A percentile compares a stretch with the other conserved stretches of the same genome.
phyloP scores from a whole-genome alignment of 163 green algal genomes.

The Smithsoniella earleae region DNA sequence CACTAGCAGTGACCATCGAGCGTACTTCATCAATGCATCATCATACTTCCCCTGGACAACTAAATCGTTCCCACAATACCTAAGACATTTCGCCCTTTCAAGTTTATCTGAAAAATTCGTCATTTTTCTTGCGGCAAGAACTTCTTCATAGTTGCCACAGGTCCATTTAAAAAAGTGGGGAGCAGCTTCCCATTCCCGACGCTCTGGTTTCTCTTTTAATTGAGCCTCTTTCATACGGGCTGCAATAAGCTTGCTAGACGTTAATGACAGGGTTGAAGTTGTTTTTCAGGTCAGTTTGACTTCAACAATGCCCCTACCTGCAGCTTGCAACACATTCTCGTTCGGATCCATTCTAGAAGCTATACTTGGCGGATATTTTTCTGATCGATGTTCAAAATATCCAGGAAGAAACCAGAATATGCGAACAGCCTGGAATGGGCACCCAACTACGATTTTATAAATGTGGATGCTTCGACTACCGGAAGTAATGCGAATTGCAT shows the following conservation, averaged over 20 bases:
- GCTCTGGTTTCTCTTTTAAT: background rate
- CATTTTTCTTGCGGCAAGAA: background rate
- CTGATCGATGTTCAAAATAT: no score
- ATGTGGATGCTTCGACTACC: no score
- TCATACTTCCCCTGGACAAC: background rate
- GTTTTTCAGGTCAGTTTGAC: background rate
- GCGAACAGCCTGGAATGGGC: no score
- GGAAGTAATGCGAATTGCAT: no score
- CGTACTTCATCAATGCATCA: constrained; percentile 24
- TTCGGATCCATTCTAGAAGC: no score
- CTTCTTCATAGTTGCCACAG: constrained; percentile 4
- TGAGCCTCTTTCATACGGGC: constrained; percentile 25
- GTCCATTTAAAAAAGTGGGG: constrained; percentile 28
- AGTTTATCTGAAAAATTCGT: background rate
- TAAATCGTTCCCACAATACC: background rate
- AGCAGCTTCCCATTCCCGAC: constrained; percentile 11
- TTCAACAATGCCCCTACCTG: background rate
- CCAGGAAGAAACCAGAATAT: no score
- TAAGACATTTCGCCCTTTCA: background rate
- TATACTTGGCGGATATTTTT: no score
- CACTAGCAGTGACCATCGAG: no score
- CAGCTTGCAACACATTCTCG: background rate
- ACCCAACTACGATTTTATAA: no score
- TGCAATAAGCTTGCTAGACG: constrained; percentile 3
- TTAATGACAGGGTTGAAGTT: no score